Evolutionary conservation across 495 filamentous ascomycete genomes (phyloP), one percentile per base, ranked within the genome.

Genomic region (Amphirosellinia nigrospora): DNA sequence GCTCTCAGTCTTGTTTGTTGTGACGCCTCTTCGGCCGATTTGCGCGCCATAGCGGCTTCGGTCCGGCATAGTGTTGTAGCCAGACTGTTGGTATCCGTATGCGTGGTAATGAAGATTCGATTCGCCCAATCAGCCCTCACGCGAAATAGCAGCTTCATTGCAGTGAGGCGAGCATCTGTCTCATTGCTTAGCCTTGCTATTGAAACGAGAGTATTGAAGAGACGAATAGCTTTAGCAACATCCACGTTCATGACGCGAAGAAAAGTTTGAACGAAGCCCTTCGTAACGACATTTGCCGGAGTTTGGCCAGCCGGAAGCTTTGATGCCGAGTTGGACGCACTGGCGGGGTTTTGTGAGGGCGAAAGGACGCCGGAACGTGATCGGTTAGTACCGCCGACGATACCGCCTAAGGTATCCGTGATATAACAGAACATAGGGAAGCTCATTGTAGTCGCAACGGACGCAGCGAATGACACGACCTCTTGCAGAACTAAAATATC

Each of bases 141-240:
- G 26, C 95, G 89, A 75, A 96, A 94, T 8, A 98, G 83, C 53
- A 97, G 80, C 73, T 93, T 96, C 82, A 97, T 87, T 4, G 91
- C 91, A 11, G 89, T 91, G 30, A 98, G 81, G 13, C 93, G 91
- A 55, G 93, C 89, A 79, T 93, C 91, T 10, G 86, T 82, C 46
- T 88, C 86, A 2, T 76, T 71, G 26, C 85, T 83, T 13, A 82
- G 85, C 43, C 83, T 80, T 9, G 88, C 89, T 70, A 93, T 87
- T 56, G 83, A 80, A 38, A 92, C 80, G 3, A 94, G 77, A 15
- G 85, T 78, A 10, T 83, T 81, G 66, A 87, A 91, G 4, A 85
- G 77, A 19, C 82, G 81, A 8, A 80, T 74, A 7, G 85, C 81
- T 78, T 90, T 92, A 16, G 69, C 67, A 15, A 82, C 82, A 39